Conservation (phyloP, 768 basidiomycete species). For the Daedalea quercina region DNA sequence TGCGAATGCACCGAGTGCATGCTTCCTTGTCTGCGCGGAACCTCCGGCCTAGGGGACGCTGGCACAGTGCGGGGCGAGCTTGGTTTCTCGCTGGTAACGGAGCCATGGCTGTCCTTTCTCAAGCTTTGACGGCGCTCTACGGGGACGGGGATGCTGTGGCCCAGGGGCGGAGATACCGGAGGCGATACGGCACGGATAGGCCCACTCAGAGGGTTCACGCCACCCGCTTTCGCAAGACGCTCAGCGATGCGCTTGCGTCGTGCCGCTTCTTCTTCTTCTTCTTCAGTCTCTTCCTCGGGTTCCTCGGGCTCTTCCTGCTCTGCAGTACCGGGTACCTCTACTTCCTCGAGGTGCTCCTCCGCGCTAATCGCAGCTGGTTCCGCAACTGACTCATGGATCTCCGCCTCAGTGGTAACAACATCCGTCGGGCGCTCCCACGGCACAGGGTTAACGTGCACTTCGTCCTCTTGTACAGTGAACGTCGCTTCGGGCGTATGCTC, state of each 20-base stretch:
- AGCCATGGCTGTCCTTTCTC: slow-evolving; percentile 19
- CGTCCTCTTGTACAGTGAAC: neutral
- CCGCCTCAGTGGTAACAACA: neutral
- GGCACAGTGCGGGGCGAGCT: slow-evolving; percentile 3
- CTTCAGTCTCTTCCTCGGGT: slow-evolving; percentile 1
- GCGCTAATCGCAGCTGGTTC: neutral
- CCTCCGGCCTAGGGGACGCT: slow-evolving; percentile 8
- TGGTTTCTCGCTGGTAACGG: slow-evolving; percentile 2
- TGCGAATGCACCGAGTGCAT: slow-evolving; percentile 13
- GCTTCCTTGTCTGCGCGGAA: slow-evolving; percentile 15
- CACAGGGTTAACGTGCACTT: neutral
- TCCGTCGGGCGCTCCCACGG: neutral
- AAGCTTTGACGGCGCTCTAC: slow-evolving; percentile 10
- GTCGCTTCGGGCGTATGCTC: neutral
- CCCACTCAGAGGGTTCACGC: slow-evolving; percentile 46
- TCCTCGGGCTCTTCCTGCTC: neutral
- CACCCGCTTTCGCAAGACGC: slow-evolving; percentile 54
- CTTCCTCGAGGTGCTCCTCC: neutral
- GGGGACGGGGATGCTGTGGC: neutral
- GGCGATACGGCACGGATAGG: slow-evolving; percentile 18
- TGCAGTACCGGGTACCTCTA: neutral
- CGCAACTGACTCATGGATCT: neutral
- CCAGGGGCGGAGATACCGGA: slow-evolving; percentile 4
- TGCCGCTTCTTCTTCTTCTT: slow-evolving; percentile 46
- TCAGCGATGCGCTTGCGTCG: slow-evolving; percentile 55